phyloP scores from a whole-genome alignment of 768 basidiomycete genomes.

The Tephrocybe sp. region DNA sequence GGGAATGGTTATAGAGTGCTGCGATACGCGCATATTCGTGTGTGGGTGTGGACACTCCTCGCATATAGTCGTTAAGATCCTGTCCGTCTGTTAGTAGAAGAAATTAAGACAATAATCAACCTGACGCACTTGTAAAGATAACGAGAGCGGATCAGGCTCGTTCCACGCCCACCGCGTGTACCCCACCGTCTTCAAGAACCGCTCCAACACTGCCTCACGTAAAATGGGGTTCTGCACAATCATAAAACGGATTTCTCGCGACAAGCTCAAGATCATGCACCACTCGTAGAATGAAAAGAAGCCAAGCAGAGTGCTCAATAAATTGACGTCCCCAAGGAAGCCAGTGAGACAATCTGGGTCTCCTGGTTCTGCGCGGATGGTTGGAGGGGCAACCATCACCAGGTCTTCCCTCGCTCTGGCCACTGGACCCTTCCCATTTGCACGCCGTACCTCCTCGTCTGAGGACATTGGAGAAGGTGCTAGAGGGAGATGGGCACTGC shows the following conservation, averaged over 20 bases:
- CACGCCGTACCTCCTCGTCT: background rate
- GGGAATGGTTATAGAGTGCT: slow-evolving; percentile 53
- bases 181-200: slow-evolving; percentile 70
- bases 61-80: slow-evolving; percentile 82
- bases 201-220: slow-evolving; percentile 66
- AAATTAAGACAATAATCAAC: background rate
- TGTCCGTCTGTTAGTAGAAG: slow-evolving; percentile 23
- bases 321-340: slow-evolving; percentile 52
- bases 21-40: slow-evolving; percentile 71
- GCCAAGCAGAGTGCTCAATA: slow-evolving; percentile 55
- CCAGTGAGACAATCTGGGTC: slow-evolving; percentile 35
- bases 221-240: slow-evolving; percentile 51
- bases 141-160: slow-evolving; percentile 57
- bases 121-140: slow-evolving; percentile 60
- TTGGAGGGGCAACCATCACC: slow-evolving; percentile 34
- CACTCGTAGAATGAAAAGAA: slow-evolving; percentile 76
- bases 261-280: slow-evolving; percentile 58
- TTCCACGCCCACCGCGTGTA: slow-evolving; percentile 68
- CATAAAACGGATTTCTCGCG: slow-evolving; percentile 49
- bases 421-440: slow-evolving; percentile 37
- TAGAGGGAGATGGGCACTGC: background rate
- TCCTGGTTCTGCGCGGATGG: slow-evolving; percentile 28
- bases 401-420: slow-evolving; percentile 8
- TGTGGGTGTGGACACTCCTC: slow-evolving; percentile 72
- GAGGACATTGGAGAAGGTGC: slow-evolving; percentile 1